Base-by-base conservation (phyloP, 2,329 filamentous ascomycete genomes). In the Ceratocystiopsis brevicomis region DNA sequence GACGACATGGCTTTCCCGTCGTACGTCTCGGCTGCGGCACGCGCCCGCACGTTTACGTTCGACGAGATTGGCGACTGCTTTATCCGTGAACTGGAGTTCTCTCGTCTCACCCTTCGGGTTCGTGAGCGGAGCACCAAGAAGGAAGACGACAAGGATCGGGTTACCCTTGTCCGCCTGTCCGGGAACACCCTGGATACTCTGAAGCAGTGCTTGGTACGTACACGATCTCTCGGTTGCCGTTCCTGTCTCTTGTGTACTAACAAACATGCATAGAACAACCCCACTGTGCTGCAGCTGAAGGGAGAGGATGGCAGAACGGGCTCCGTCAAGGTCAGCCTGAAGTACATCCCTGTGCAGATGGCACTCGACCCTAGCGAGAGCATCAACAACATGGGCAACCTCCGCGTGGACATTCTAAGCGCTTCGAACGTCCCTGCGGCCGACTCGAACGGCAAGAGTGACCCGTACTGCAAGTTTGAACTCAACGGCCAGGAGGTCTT, bases 381-480 rank as follows among this genome's bases (percentile, higher is more conserved):
- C 55, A 94, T 98, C 68, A 96, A 95, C 73, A 98, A 98, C 62
- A 93, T 94, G 76, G 90, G 90, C 47, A 87, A 78, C 46, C 76
- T 98, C 18, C 82, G 87, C 17, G 84, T 98, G n/a, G 86, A 96
- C 54, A 72, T 98, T 16, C 65, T 96, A 35, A 86, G 94, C 58
- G 90, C 79, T 16, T 65, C 73, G 10, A 79, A 94, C 47, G 72
- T 98, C n/a, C 90, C 90, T 9, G 78, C 90, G 1, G 88, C 88
- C 25, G 90, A 98, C 56, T 78, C 86, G 33, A 98, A 98, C 56
- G 90, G 90, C 52, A 96, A 81, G 70, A 95, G 86, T 53, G 90
- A 98, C 56, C 90, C 90, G 5, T 98, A 88, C 66, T 92, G 83
- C 71, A 88, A 88, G 56, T 98, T 98, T 58, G 76, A 82, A 50